Conservation (phyloP, 164 flowering plant genomes). For the Tetrastigma voinierianum region DNA sequence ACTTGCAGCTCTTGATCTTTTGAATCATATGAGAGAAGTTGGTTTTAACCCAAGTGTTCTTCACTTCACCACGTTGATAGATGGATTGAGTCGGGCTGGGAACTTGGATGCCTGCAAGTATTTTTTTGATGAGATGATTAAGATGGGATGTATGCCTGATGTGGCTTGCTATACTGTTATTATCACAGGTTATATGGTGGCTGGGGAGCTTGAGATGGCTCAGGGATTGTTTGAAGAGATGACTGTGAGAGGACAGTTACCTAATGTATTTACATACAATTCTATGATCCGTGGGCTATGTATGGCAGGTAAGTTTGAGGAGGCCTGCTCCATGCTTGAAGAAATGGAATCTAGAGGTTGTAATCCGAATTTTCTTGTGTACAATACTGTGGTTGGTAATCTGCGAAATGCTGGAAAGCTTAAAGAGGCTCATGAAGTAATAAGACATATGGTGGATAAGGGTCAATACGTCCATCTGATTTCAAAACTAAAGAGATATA, state of each 20-base stretch:
- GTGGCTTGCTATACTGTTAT: constrained; percentile 88
- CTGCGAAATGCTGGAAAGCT: constrained; percentile 71
- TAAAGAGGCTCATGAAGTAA: constrained; percentile 64
- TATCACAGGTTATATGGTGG: constrained; percentile 68
- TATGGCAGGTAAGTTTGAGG: constrained; percentile 60
- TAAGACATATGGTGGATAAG: constrained; percentile 62
- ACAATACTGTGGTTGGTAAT: constrained; percentile 63
- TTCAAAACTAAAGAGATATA: constrained; percentile 53
- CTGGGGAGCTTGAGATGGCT: constrained; percentile 74
- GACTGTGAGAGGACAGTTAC: constrained; percentile 66
- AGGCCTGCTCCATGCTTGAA: constrained; percentile 64
- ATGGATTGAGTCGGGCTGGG: constrained; percentile 90
- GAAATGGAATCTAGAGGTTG: constrained; percentile 88
- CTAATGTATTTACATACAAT: constrained; percentile 89
- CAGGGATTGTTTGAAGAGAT: constrained; percentile 62
- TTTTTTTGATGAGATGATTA: constrained; percentile 74
- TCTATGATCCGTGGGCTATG: constrained; percentile 95
- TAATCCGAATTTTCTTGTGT: constrained; percentile 85
- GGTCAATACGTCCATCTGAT: constrained; percentile 60
- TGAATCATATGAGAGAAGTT: constrained; percentile 76
- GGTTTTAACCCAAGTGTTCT: constrained; percentile 66
- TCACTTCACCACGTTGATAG: constrained; percentile 87
- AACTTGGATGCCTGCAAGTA: constrained; percentile 75
- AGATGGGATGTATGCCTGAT: constrained; percentile 69
- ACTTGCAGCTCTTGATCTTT: constrained; percentile 63